Evolutionary conservation across 345 rosid species (phyloP).

Genomic region (Ceriops tagal): DNA sequence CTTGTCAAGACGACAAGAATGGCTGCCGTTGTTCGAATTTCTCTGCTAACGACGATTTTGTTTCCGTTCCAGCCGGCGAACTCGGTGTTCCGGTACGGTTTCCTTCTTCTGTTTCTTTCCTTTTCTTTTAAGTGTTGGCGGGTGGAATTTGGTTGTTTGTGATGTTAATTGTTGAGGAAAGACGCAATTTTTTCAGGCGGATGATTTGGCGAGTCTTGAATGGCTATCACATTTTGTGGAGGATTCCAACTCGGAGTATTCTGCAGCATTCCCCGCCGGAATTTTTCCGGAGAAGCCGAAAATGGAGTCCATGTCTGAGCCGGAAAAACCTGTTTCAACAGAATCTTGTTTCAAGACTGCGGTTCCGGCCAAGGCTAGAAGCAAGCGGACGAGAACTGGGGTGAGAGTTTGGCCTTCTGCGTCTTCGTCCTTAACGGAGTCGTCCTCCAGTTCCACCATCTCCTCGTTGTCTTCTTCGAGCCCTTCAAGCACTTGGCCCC

Average conservation of each 20-base stretch:
- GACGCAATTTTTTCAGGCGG: constrained; percentile 45
- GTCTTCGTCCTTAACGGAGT: constrained; percentile 48
- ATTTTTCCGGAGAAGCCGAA: constrained; percentile 28
- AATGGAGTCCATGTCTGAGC: constrained; percentile 21
- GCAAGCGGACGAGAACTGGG: constrained; percentile 66
- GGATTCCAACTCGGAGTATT: constrained; percentile 64
- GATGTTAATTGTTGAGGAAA: constrained; percentile 7
- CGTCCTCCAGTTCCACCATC: constrained; percentile 44
- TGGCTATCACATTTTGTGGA: constrained; percentile 91
- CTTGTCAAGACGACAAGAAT: constrained; percentile 14
- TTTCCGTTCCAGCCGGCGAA: constrained; percentile 47
- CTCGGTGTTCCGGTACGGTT: constrained; percentile 60
- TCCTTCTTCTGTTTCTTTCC: background rate
- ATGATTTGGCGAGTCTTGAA: constrained; percentile 66
- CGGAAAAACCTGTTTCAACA: constrained; percentile 15
- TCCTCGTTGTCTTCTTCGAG: constrained; percentile 32
- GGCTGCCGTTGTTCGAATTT: constrained; percentile 19
- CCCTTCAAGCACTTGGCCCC: constrained; percentile 31
- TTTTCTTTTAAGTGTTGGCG: background rate
- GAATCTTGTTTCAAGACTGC: constrained; percentile 37
- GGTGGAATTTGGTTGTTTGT: background rate
- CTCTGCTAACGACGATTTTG: constrained; percentile 31
- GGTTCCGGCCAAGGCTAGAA: constrained; percentile 75
- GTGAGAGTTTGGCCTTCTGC: constrained; percentile 55
- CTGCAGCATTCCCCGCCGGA: constrained; percentile 41